Evolutionary conservation across 345 rosid species (phyloP).

Genomic region (Erucastrum elatum): DNA sequence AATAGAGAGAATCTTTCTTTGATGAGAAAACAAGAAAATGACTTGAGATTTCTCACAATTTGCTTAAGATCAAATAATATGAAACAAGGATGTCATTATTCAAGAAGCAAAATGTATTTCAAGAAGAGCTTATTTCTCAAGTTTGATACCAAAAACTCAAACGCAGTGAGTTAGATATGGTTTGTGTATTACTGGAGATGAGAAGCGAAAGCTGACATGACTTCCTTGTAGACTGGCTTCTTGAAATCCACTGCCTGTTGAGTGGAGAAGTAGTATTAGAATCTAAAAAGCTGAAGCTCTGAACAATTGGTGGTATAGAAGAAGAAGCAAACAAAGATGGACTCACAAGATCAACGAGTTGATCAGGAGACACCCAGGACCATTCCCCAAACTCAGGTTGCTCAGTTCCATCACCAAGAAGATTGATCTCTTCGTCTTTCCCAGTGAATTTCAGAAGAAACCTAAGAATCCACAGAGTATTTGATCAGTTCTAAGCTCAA

Average conservation of each 20-base stretch:
- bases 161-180: not conserved
- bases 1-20: too few species aligned
- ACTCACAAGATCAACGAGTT: constrained; percentile 64
- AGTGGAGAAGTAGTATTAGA: not conserved
- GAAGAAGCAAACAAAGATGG: not conserved
- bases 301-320: not conserved
- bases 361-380: constrained; percentile 78
- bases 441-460: constrained; percentile 85
- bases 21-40: not conserved
- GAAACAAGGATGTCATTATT: not conserved
- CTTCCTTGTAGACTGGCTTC: constrained; percentile 86
- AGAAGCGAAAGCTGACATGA: constrained; percentile 57
- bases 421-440: constrained; percentile 82
- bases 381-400: constrained; percentile 90
- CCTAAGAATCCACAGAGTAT: constrained; percentile 43
- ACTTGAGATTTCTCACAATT: not conserved
- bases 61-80: not conserved
- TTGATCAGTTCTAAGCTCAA: not conserved
- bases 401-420: constrained; percentile 83
- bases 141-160: not conserved
- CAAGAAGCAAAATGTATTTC: not conserved
- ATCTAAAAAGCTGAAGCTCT: not conserved
- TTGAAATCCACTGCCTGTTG: constrained; percentile 84
- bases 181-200: constrained; percentile 48
- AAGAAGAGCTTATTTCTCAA: constrained; percentile 11